phyloP scores from a whole-genome alignment of 2,329 filamentous ascomycete species.

The Aspergillus tanneri region DNA sequence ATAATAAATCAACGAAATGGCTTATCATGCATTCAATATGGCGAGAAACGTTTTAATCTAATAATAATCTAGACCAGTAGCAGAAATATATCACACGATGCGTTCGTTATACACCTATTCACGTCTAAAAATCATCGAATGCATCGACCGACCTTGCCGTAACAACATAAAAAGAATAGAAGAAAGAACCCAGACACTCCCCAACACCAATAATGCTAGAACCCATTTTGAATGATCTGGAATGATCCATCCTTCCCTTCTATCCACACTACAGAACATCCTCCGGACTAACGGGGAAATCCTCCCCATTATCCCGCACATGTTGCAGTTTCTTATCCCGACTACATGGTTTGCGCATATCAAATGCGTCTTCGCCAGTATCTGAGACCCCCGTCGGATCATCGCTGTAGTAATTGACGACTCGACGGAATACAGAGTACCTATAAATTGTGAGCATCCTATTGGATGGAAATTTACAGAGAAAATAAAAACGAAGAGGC shows the following conservation, averaged over 20 bases:
- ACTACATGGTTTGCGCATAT: conserved; percentile 91
- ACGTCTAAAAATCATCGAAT: too few relatives aligned
- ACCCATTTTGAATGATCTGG: neutral
- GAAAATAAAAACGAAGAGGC: neutral
- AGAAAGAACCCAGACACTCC: conserved; percentile 4
- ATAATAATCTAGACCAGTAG: too few relatives aligned
- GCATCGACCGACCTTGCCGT: neutral
- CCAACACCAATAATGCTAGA: conserved; percentile 20
- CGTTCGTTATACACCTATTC: too few relatives aligned
- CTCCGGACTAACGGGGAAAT: conserved; percentile 72
- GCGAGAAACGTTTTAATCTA: too few relatives aligned
- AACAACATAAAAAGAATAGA: neutral
- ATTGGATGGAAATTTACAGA: neutral
- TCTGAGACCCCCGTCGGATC: conserved; percentile 63
- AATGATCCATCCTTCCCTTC: neutral
- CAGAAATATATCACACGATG: too few relatives aligned
- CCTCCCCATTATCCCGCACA: conserved; percentile 76
- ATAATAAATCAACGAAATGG: too few relatives aligned
- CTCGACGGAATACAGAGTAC: conserved; percentile 81
- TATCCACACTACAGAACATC: too few relatives aligned
- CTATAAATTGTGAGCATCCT: conserved; percentile 30
- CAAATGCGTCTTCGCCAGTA: conserved; percentile 79
- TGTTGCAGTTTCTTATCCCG: conserved; percentile 75
- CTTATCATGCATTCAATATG: too few relatives aligned
- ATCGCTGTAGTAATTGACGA: conserved; percentile 91